phyloP scores from a whole-genome alignment of 345 rosid genomes.

The Gossypium arboreum region DNA sequence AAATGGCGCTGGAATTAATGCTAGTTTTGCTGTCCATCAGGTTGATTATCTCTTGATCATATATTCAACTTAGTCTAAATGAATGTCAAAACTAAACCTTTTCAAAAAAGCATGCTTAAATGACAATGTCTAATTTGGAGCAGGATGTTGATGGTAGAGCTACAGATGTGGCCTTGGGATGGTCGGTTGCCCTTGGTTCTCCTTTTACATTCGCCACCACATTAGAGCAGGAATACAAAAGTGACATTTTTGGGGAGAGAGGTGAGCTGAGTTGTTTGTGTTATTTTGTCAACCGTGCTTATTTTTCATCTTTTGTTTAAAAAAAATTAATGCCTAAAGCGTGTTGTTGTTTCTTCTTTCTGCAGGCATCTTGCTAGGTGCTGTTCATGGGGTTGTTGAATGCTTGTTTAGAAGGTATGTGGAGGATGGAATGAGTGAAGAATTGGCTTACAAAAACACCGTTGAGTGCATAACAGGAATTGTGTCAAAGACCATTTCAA shows the following conservation, averaged over 20 bases:
- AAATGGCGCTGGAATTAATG: slow-evolving; percentile 92
- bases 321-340: background rate
- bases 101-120: background rate
- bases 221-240: slow-evolving; percentile 56
- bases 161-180: slow-evolving; percentile 58
- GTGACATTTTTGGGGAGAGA: slow-evolving; percentile 67
- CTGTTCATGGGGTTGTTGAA: slow-evolving; percentile 62
- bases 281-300: slow-evolving; percentile 13
- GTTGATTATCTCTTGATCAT: slow-evolving; percentile 6
- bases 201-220: slow-evolving; percentile 62
- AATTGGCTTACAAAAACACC: slow-evolving; percentile 54
- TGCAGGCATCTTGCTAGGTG: slow-evolving; percentile 60
- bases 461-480: slow-evolving; percentile 67
- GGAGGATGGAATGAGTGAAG: slow-evolving; percentile 53
- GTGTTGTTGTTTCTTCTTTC: background rate
- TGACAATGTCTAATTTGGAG: background rate
- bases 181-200: slow-evolving; percentile 65
- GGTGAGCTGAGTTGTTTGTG: slow-evolving; percentile 36
- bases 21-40: slow-evolving; percentile 77
- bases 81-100: background rate
- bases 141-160: slow-evolving; percentile 67
- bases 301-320: background rate
- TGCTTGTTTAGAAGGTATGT: slow-evolving; percentile 53
- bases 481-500: slow-evolving; percentile 49
- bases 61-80: background rate